Evolutionary conservation across 169 alveolate genomes (phyloP).

Genomic region (Perkinsus olseni): DNA sequence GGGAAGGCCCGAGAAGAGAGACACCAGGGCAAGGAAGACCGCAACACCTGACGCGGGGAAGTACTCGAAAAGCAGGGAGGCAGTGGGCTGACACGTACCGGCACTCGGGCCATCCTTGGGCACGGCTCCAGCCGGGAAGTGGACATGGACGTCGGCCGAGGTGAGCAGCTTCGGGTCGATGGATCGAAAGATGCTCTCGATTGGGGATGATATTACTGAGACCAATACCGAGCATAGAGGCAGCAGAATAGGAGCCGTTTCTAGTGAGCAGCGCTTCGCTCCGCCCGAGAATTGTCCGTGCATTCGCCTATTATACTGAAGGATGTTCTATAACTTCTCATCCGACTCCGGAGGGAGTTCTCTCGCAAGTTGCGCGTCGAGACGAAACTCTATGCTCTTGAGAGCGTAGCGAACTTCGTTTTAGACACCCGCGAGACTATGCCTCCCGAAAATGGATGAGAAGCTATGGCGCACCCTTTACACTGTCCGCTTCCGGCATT

Average conservation of each 20-base stretch:
- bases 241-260: no score
- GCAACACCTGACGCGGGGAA: neutral
- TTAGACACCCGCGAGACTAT: neutral
- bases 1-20: neutral
- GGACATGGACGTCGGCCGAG: neutral
- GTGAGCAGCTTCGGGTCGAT: neutral
- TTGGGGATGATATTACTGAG: neutral
- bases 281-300: no score
- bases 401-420: no score
- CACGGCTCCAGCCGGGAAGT: constrained; percentile 10
- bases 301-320: no score
- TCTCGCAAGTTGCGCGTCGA: no score
- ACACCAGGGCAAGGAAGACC: neutral
- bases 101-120: constrained; percentile 41
- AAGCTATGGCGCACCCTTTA: no score
- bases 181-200: neutral
- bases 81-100: constrained; percentile 12
- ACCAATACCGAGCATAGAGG: no score
- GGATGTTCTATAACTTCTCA: no score
- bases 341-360: no score
- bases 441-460: neutral
- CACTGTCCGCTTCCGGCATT: no score
- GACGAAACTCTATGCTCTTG: no score
- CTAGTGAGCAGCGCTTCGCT: no score
- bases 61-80: neutral